Percentiles rank a stretch among this genome's conserved stretches.
Evolutionary conservation across 2,329 filamentous ascomycete species (phyloP).

Genomic region (Pseudocercospora pini-densiflorae): DNA sequence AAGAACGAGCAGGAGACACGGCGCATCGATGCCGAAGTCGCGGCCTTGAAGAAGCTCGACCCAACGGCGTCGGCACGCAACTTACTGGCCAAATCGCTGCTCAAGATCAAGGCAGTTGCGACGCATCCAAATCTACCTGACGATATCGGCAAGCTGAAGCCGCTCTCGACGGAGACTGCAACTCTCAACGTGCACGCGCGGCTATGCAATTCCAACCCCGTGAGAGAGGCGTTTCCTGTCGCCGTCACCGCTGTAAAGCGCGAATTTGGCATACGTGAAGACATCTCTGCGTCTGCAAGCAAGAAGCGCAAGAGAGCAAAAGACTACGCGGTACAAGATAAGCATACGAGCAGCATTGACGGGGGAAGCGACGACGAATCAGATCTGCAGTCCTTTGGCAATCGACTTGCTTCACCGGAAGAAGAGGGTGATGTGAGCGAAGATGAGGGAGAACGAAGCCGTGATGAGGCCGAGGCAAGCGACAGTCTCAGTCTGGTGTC

Average conservation of each 20-base stretch:
- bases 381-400: constrained; percentile 44
- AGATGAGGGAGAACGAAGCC: neutral
- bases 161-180: constrained; percentile 49
- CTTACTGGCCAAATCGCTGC: constrained; percentile 61
- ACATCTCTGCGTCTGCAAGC: constrained; percentile 17
- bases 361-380: neutral
- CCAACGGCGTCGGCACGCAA: constrained; percentile 54
- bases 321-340: constrained; percentile 20
- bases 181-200: constrained; percentile 63
- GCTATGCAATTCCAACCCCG: constrained; percentile 63
- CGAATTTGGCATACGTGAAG: constrained; percentile 41
- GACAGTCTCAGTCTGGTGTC: constrained; percentile 34
- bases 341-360: constrained; percentile 11
- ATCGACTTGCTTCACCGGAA: constrained; percentile 46
- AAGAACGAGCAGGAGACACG: constrained; percentile 51
- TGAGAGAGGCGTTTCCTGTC: constrained; percentile 58
- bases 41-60: constrained; percentile 62
- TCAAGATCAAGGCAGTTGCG: constrained; percentile 61
- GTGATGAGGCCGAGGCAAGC: constrained; percentile 17
- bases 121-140: constrained; percentile 54
- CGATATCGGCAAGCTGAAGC: constrained; percentile 44
- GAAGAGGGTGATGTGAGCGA: constrained; percentile 38
- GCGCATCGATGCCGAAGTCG: constrained; percentile 67
- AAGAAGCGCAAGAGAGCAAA: constrained; percentile 37
- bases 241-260: constrained; percentile 48